Evolutionary conservation across 2,329 filamentous ascomycete species (phyloP).

Genomic region (Ustulina deusta): DNA sequence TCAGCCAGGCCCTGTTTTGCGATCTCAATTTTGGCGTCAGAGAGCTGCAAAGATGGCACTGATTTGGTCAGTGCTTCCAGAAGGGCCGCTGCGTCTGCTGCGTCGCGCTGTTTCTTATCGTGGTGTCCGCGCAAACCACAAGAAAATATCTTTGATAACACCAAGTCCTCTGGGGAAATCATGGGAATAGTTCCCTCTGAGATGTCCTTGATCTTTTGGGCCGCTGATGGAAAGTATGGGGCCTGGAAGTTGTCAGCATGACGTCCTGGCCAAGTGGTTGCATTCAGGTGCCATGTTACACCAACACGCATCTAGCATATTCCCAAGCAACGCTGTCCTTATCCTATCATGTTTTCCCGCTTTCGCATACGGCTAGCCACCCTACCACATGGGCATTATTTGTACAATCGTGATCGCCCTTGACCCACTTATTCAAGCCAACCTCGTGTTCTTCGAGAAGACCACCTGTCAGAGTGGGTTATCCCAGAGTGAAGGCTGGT

Average conservation of each 20-base stretch:
- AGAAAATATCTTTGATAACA: not conserved
- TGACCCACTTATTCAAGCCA: not conserved
- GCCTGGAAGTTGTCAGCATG: not conserved
- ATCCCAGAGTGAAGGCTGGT: too few relatives aligned
- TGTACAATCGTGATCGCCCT: not conserved
- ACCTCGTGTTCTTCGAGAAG: not conserved
- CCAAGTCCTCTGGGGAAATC: not conserved
- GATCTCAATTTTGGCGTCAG: not conserved
- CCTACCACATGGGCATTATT: not conserved
- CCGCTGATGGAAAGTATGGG: not conserved
- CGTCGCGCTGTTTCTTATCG: not conserved
- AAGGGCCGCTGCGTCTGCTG: not conserved
- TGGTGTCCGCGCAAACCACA: not conserved
- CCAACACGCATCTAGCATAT: not conserved
- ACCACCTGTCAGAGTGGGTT: too few relatives aligned
- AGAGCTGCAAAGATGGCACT: not conserved
- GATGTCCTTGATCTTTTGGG: not conserved
- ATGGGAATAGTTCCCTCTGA: not conserved
- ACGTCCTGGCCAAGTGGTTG: not conserved
- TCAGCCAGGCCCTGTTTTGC: not conserved
- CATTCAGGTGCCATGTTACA: not conserved
- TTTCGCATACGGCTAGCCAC: not conserved
- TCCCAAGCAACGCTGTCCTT: not conserved
- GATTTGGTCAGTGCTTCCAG: not conserved
- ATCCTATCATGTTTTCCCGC: not conserved